Percentiles rank a stretch among this genome's conserved stretches.
phyloP scores from a whole-genome alignment of 495 filamentous ascomycete genomes.

The Glonium stellatum region DNA sequence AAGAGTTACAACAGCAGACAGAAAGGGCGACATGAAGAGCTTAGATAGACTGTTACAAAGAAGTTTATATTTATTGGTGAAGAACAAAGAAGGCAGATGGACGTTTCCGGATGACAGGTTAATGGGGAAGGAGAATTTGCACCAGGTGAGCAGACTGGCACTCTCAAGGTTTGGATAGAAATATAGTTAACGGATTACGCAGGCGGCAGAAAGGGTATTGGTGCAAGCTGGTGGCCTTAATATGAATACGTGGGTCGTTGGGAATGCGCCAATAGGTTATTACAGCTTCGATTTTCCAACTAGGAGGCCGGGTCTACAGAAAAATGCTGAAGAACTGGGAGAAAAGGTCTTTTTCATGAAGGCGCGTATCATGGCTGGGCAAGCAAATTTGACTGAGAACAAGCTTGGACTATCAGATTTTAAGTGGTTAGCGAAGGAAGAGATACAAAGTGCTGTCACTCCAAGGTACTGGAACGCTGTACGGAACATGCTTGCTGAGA shows the following conservation, averaged over 20 bases:
- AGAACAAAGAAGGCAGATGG: conserved; percentile 62
- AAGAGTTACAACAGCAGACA: conserved; percentile 73
- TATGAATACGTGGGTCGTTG: conserved; percentile 99
- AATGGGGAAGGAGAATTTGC: conserved; percentile 62
- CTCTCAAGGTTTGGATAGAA: neutral
- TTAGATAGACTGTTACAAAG: conserved; percentile 67
- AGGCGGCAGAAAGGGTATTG: conserved; percentile 79
- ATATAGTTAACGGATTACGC: conserved; percentile 8
- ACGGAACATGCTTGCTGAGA: conserved; percentile 71
- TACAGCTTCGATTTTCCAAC: conserved; percentile 46
- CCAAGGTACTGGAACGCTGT: conserved; percentile 63
- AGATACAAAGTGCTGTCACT: conserved; percentile 59
- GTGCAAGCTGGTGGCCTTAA: conserved; percentile 73
- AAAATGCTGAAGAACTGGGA: conserved; percentile 38
- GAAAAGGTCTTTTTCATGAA: conserved; percentile 95
- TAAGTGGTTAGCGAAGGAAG: conserved; percentile 86
- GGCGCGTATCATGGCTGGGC: conserved; percentile 90
- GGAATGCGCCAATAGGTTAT: conserved; percentile 82
- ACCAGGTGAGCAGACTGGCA: conserved; percentile 55
- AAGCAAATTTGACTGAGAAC: conserved; percentile 72
- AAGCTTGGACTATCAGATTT: conserved; percentile 69
- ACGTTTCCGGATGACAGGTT: conserved; percentile 67
- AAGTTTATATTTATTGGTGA: conserved; percentile 83
- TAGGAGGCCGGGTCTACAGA: conserved; percentile 37
- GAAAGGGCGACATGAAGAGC: conserved; percentile 62